Evolutionary conservation across 768 basidiomycete genomes (phyloP), one percentile per base, ranked within the genome.

Genomic region (Termitomyces sp.): DNA sequence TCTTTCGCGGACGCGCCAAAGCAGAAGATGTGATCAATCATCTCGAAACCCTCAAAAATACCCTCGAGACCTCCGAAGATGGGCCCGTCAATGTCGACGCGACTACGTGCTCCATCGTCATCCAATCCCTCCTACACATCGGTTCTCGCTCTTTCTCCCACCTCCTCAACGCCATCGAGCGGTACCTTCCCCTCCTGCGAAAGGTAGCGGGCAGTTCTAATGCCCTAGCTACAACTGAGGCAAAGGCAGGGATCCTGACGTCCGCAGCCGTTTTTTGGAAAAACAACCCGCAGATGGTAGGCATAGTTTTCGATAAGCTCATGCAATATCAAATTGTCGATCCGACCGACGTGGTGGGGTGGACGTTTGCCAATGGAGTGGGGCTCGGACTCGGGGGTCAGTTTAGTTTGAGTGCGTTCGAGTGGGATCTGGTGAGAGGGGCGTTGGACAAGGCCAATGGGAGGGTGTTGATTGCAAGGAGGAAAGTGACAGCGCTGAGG

Each of bases 241-340:
- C 86, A 59, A 83, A 88, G 67, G 76, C 74, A 39, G 82, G 91
- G 61, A 82, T 98, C 59, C 79, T 98, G 14, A 76, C 77, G 14
- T 81, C 86, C 2, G 83, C 88, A 0, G 82, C 84, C 0, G 69
- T 76, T 4, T 98, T 95, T 73, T 99, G 95, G 95, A 79, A 79
- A 60, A 71, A 84, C 63, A 93, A 89, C 65, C 76, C 81, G 30
- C 94, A 98, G 64, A 92, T 94, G 85, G 77, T 94, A 46, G 79
- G 80, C 16, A 94, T 99, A 66, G 94, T 98, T 8, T 88, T 96
- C 59, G 97, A 98, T 77, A 99, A 99, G 73, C 76, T 98, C 53
- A 90, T 98, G 85, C 96, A 98, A 68, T 99, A 99, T 72, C 94
- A 97, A 67, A 91, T 98, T 55, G 88, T 98, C 40, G 94, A 98